Percentiles rank a stretch among this genome's conserved stretches.
Evolutionary conservation across 2,329 filamentous ascomycete genomes (phyloP).

Genomic region (Fusarium oligoseptatum): DNA sequence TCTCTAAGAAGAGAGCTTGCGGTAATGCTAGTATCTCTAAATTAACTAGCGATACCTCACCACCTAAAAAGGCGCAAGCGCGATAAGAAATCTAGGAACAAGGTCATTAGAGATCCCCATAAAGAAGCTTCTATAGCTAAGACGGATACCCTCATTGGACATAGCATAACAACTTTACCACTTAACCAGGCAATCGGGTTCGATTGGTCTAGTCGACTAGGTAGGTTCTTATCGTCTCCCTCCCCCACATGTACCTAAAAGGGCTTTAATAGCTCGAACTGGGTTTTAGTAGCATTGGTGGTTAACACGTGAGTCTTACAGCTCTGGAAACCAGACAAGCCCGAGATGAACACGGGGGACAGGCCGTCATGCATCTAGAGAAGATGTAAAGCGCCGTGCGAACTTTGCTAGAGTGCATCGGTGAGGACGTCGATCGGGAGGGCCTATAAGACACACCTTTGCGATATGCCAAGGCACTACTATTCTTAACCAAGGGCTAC

Average conservation of each 20-base stretch:
- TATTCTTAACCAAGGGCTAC: constrained; percentile 97
- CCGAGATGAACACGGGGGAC: constrained; percentile 64
- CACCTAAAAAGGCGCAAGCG: neutral
- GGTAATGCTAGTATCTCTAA: neutral
- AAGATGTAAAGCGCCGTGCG: constrained; percentile 73
- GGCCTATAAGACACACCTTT: constrained; percentile 79
- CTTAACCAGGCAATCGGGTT: neutral
- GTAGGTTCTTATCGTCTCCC: neutral
- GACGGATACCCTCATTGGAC: neutral
- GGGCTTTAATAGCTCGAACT: neutral
- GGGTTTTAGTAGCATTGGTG: neutral
- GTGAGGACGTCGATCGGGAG: constrained; percentile 75
- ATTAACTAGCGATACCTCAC: neutral
- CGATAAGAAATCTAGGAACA: neutral
- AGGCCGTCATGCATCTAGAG: constrained; percentile 63
- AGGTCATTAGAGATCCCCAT: neutral
- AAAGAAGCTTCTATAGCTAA: neutral
- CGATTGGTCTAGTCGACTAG: neutral
- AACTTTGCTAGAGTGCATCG: constrained; percentile 76
- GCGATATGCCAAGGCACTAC: constrained; percentile 93
- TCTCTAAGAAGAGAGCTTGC: neutral
- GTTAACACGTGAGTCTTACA: neutral
- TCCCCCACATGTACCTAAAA: neutral
- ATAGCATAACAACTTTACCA: neutral
- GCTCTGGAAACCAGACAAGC: neutral